Base-by-base conservation (phyloP, 2,329 filamentous ascomycete genomes). In the Clarireedia homoeocarpa region DNA sequence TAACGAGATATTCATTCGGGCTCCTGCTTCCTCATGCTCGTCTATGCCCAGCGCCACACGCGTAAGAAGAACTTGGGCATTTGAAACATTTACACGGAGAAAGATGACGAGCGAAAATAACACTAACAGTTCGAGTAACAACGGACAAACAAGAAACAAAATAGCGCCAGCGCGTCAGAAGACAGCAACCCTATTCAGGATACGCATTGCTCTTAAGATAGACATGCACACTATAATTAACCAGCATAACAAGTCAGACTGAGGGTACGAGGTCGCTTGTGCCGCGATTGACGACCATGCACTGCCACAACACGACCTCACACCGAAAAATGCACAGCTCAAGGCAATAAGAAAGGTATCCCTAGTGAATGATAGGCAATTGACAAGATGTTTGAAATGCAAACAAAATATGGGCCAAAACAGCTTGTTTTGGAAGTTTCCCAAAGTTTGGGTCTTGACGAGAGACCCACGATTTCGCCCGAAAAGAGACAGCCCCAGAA, bases 51-150 rank as follows among this genome's bases (percentile, higher is more conserved):
- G 52, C 46, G 52, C 52, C 52, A 50, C 24, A 34, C 17, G n/a
- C 26, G 9, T 6, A 26, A 50, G 15, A 14, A 24, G 34, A 36
- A 26, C 36, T 36, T 44, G 52, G 26, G 42, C 42, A 20, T 45
- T 9, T 39, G 17, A 26, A 36, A 26, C 46, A 34, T 50, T 36
- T n/a, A 44, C 9, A 55, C 14, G 46, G 45, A 50, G 45, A 55
- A 45, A 44, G 52, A 55, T 55, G 52, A 55, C 52, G 38, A 50
- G 34, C 38, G 46, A 44, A 55, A 50, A 44, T 44, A 55, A 50
- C 26, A 44, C 23, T 36, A 26, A n/a, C 27, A 49, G 34, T 42
- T 38, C 26, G 17, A 53, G 24, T 27, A 27, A 27, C 44, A 40
- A 20, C 1, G 17, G 23, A 45, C n/a, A 45, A 12, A 45, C 1